Percentiles rank a stretch among this genome's conserved stretches.
These are phyloP conservation scores for Lentinula novae-zelandiae DNA, from an alignment of 1,284 basidiomycete species.

Conservation along the genomic window DNA sequence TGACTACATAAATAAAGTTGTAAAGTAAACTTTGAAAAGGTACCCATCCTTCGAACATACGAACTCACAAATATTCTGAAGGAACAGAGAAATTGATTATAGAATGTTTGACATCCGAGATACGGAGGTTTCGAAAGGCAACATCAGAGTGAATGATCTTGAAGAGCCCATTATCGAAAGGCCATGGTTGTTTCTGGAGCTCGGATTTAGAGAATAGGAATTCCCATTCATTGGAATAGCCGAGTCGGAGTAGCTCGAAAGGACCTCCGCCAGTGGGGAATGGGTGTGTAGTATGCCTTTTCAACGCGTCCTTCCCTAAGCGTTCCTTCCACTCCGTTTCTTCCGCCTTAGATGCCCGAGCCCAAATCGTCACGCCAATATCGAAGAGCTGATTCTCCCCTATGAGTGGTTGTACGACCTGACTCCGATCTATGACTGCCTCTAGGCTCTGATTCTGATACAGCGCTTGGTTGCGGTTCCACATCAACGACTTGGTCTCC, in stretches of 20 bases:
- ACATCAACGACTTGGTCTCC: not conserved
- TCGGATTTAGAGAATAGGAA: no score
- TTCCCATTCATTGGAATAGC: no score
- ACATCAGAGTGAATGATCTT: slow-evolving; percentile 27
- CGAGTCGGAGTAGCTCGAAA: not conserved
- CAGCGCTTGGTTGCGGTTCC: slow-evolving; percentile 17
- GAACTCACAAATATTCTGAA: slow-evolving; percentile 28
- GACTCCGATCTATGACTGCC: slow-evolving; percentile 18
- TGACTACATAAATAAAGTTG: not conserved
- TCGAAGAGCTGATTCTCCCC: slow-evolving; percentile 26
- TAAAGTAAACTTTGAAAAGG: not conserved
- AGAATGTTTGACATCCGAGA: slow-evolving; percentile 23
- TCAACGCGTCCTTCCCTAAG: not conserved
- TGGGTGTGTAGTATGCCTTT: not conserved
- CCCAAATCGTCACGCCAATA: slow-evolving; percentile 30
- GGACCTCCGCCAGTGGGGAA: not conserved
- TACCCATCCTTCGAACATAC: not conserved
- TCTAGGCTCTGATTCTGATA: slow-evolving; percentile 22
- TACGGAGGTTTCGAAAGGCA: slow-evolving; percentile 25
- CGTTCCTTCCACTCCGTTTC: slow-evolving; percentile 3
- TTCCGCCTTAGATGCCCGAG: slow-evolving; percentile 14
- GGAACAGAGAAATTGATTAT: slow-evolving; percentile 26
- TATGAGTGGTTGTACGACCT: slow-evolving; percentile 30
- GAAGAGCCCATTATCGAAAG: not conserved
- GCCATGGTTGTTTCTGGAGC: no score